Evolutionary conservation across 2,329 filamentous ascomycete genomes (phyloP).

Genomic region (Ceratocystis alfenasii): DNA sequence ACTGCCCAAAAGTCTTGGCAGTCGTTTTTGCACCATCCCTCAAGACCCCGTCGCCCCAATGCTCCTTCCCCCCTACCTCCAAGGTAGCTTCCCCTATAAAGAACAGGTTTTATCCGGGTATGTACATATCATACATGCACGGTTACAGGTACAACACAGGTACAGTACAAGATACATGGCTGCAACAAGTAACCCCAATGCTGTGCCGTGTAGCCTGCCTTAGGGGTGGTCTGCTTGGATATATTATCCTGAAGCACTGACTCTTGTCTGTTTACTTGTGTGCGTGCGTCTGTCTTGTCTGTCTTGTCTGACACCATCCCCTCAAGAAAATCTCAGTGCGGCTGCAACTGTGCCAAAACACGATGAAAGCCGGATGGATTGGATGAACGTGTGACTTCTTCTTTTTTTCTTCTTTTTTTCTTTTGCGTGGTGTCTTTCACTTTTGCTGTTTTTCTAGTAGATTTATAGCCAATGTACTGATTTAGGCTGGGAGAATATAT

Average conservation of each 20-base stretch:
- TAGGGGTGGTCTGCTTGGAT: background rate
- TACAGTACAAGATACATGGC: background rate
- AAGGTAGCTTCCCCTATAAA: background rate
- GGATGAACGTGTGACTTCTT: background rate
- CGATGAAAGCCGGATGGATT: background rate
- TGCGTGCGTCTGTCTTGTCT: background rate
- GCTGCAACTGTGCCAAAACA: slow-evolving; percentile 6
- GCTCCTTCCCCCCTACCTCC: background rate
- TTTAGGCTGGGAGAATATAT: background rate
- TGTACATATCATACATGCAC: background rate
- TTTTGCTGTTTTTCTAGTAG: background rate
- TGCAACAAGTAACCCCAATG: background rate
- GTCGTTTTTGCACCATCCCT: background rate
- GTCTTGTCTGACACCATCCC: background rate
- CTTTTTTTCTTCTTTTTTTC: background rate
- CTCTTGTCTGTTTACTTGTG: background rate
- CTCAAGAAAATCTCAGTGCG: background rate
- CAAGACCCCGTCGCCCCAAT: background rate
- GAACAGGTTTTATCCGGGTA: background rate
- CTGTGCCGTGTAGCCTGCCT: background rate
- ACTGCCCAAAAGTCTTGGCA: background rate
- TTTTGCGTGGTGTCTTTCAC: background rate
- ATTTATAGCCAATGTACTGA: background rate
- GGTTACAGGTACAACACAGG: background rate
- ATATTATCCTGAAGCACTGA: background rate